Base-by-base conservation (phyloP, 2,329 filamentous ascomycete species). In the Pseudodiploospora longispora region DNA sequence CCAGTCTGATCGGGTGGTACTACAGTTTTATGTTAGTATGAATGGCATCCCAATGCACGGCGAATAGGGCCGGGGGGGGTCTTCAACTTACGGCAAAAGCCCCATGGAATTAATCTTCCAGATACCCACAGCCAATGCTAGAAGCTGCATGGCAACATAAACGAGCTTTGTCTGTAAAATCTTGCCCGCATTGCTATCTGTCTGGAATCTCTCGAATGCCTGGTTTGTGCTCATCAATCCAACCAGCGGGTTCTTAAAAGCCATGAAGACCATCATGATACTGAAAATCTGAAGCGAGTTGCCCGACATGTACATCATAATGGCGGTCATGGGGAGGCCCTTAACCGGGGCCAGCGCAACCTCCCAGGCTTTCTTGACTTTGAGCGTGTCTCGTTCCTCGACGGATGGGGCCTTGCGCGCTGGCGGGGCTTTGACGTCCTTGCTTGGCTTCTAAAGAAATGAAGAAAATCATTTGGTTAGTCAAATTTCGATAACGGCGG, bases 281-380 rank as follows among this genome's bases (percentile, higher is more conserved):
- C 86, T 94, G 73, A 98, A 98, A 54, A 98, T 97, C 64, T 98
- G 93, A 38, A 98, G 79, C 49, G 87, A 89, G 70, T 97, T 98
- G 59, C 93, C 93, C 30, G 91, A 94, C 93, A 98, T 98, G 76
- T 98, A 98, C 89, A 97, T 97, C 83, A 96, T 96, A 64, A 98
- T 91, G 51, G 84, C 90, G 46, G 94, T 97, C 93, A 98, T 98
- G 47, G 93, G 93, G 38, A 98, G 75, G 62, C 85, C 83, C 72
- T 98, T 98, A 50, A 93, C 84, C 1, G 93, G 93, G 2, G 85
- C 91, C 39, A 98, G 80, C 36, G 93, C 91, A 37, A 98, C 79
- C 67, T 98, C 93, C 93, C 93, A 98, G 0, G 93, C 93, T 66
- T 98, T 98, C 70, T 98, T 98, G 57, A 98, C 72, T 74, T 97